phyloP scores from a whole-genome alignment of 1,284 basidiomycete genomes.

The Ceratobasidium sp. region DNA sequence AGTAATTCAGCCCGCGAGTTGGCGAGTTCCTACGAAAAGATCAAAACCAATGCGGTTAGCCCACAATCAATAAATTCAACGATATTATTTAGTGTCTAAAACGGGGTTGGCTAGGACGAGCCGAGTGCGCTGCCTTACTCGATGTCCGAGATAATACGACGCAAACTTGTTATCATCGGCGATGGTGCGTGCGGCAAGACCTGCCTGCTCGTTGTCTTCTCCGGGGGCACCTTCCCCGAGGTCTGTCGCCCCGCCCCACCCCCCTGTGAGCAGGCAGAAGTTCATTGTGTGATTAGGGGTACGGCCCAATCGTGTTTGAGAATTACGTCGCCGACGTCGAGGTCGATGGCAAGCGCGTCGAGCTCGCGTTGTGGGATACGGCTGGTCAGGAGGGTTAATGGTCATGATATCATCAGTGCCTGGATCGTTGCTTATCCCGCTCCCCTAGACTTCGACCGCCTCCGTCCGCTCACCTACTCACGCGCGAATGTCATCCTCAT shows the following conservation, averaged over 20 bases:
- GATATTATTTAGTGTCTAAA: no score
- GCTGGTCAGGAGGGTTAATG: constrained; percentile 66
- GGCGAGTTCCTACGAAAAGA: no score
- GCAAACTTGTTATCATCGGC: constrained; percentile 83
- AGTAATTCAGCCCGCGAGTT: no score
- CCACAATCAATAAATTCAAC: no score
- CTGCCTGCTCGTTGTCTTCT: constrained; percentile 85
- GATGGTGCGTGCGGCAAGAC: constrained; percentile 90
- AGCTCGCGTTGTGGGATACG: no score
- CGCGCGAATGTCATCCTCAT: constrained; percentile 95
- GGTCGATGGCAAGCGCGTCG: no score
- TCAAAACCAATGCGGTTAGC: no score
- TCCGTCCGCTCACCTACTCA: constrained; percentile 89
- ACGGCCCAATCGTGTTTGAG: constrained; percentile 94
- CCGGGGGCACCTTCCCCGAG: constrained; percentile 94
- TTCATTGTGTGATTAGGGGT: constrained; percentile 66
- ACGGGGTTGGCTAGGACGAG: constrained; percentile 18
- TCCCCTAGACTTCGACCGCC: constrained; percentile 77
- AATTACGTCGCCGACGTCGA: no score
- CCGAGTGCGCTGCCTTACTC: background rate
- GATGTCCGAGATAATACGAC: constrained; percentile 76
- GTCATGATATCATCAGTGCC: constrained; percentile 35
- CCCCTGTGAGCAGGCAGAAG: background rate
- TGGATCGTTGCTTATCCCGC: constrained; percentile 21
- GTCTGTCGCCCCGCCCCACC: constrained; percentile 58